Percentiles rank a stretch among this genome's conserved stretches.
phyloP scores from a whole-genome alignment of 148 eudicot species.

The Polygonum maritimum region DNA sequence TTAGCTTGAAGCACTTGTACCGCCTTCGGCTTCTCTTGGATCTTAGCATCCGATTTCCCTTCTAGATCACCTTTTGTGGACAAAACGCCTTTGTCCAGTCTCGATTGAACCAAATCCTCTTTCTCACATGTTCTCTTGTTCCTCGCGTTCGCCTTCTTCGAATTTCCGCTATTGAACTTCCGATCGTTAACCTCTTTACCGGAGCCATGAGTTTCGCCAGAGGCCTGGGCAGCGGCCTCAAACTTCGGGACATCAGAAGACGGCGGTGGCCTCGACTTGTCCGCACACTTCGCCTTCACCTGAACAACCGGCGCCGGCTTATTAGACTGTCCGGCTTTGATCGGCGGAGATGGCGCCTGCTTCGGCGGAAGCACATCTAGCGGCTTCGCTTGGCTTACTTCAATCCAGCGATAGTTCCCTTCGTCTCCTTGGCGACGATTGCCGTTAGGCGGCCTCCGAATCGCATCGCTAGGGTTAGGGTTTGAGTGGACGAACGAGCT shows the following conservation, averaged over 20 bases:
- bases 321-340: neutral
- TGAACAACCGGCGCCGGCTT: neutral
- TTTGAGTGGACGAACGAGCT: neutral
- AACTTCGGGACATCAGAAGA: neutral
- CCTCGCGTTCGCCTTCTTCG: neutral
- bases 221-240: neutral
- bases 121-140: neutral
- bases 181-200: neutral
- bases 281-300: neutral
- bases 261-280: neutral
- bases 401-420: neutral
- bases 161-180: neutral
- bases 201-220: neutral
- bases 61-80: neutral
- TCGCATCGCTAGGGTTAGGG: conserved; percentile 5
- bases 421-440: neutral
- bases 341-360: neutral
- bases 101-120: neutral
- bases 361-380: neutral
- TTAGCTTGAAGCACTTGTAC: neutral
- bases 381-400: neutral
- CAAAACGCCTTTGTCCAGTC: neutral
- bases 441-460: neutral
- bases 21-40: neutral
- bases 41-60: neutral